phyloP scores from a whole-genome alignment of 768 basidiomycete genomes.

The Ramaria rubella region DNA sequence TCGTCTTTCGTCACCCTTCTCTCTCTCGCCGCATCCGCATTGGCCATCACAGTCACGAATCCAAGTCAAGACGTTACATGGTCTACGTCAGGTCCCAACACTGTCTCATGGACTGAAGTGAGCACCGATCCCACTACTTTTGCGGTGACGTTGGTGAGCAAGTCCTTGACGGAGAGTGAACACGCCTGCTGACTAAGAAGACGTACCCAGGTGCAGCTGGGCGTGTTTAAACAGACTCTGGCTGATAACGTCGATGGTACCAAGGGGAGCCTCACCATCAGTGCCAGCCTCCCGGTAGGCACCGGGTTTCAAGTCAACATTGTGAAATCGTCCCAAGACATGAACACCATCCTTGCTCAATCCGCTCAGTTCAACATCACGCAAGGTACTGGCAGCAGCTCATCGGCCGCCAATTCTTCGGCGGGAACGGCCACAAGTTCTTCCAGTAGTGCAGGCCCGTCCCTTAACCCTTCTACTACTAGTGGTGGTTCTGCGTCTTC shows the following conservation, averaged over 20 bases:
- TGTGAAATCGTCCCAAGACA: conserved; percentile 40
- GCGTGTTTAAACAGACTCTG: conserved; percentile 42
- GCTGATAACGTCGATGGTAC: conserved; percentile 48
- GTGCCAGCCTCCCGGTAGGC: conserved; percentile 53
- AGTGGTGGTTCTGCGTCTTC: neutral
- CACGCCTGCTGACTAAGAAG: neutral
- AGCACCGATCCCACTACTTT: conserved; percentile 63
- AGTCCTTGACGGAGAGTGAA: too few relatives aligned
- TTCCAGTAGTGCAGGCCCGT: neutral
- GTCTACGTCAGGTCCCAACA: conserved; percentile 49
- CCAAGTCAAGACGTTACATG: conserved; percentile 47
- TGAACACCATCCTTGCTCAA: conserved; percentile 60
- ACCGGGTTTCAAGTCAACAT: conserved; percentile 66
- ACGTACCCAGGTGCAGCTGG: conserved; percentile 28
- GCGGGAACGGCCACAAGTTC: neutral
- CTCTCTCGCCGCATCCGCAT: conserved; percentile 45
- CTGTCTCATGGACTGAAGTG: conserved; percentile 58
- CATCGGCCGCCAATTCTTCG: neutral
- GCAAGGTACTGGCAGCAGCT: neutral
- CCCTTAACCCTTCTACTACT: neutral
- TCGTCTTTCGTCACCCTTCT: conserved; percentile 28
- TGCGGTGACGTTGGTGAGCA: conserved; percentile 62
- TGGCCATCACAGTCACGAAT: conserved; percentile 56
- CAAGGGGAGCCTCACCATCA: conserved; percentile 24
- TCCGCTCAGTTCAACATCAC: conserved; percentile 55